phyloP scores from a whole-genome alignment of 1,139 yeast genomes.

The Saccharomyces pastorianus region DNA sequence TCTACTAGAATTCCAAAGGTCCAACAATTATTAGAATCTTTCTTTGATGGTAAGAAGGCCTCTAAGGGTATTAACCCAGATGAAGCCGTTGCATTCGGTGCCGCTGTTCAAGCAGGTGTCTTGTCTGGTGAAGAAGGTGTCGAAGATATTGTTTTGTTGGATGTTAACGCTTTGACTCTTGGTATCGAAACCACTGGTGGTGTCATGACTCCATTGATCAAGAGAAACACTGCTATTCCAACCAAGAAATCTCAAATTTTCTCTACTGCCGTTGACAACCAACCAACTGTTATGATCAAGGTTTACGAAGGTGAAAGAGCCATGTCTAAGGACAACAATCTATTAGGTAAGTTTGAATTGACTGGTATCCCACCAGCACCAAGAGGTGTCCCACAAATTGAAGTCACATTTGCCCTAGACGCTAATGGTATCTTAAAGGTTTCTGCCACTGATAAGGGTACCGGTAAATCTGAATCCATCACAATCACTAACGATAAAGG shows the following conservation, averaged over 20 bases:
- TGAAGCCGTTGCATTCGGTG: slow-evolving; percentile 97
- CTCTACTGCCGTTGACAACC: slow-evolving; percentile 94
- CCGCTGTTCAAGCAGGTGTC: slow-evolving; percentile 96
- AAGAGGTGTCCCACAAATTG: slow-evolving; percentile 96
- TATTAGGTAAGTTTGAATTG: slow-evolving; percentile 88
- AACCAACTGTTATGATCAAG: slow-evolving; percentile 89
- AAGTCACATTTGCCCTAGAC: slow-evolving; percentile 88
- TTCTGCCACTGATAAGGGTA: slow-evolving; percentile 88
- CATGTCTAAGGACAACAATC: slow-evolving; percentile 87
- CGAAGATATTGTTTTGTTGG: slow-evolving; percentile 78
- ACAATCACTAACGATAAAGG: slow-evolving; percentile 97
- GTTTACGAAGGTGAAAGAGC: slow-evolving; percentile 97
- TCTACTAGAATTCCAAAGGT: slow-evolving; percentile 97
- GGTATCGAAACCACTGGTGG: slow-evolving; percentile 98
- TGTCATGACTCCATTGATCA: slow-evolving; percentile 92
- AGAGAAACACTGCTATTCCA: slow-evolving; percentile 94
- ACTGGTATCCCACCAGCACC: slow-evolving; percentile 95
- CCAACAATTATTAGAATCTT: slow-evolving; percentile 78
- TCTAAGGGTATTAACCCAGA: slow-evolving; percentile 95
- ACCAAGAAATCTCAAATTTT: slow-evolving; percentile 92
- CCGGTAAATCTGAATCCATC: slow-evolving; percentile 90
- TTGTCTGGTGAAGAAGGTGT: slow-evolving; percentile 64
- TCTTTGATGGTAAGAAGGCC: slow-evolving; percentile 79
- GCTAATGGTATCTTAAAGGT: slow-evolving; percentile 94
- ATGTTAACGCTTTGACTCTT: slow-evolving; percentile 84